Percentiles rank a stretch among this genome's conserved stretches.
These are phyloP conservation scores for Pisolithus sp. DNA, from an alignment of 768 basidiomycete species.

Conservation along the genomic window DNA sequence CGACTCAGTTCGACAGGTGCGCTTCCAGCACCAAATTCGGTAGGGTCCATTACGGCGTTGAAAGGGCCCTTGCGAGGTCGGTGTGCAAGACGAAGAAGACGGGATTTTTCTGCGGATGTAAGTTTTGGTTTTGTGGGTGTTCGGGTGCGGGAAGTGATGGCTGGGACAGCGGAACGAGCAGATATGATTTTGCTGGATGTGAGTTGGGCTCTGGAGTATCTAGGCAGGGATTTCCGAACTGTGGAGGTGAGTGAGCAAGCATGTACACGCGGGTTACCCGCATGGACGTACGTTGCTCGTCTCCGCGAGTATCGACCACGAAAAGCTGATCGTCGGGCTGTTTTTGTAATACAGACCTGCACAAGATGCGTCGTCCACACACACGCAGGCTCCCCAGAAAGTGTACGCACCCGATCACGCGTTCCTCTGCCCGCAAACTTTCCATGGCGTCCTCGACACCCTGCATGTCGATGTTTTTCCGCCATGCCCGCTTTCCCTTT, in stretches of 20 bases:
- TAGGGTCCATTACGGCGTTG: slow-evolving; percentile 61
- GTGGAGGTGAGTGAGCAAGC: background rate
- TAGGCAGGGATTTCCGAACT: slow-evolving; percentile 58
- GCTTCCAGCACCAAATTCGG: slow-evolving; percentile 60
- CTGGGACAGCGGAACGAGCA: slow-evolving; percentile 84
- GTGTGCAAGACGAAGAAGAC: slow-evolving; percentile 71
- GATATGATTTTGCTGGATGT: slow-evolving; percentile 75
- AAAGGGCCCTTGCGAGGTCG: slow-evolving; percentile 67
- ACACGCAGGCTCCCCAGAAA: background rate
- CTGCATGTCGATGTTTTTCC: slow-evolving; percentile 86
- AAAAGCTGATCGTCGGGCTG: slow-evolving; percentile 72
- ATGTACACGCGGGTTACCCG: background rate
- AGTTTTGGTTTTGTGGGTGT: slow-evolving; percentile 32
- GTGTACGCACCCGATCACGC: slow-evolving; percentile 61
- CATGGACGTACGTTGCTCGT: slow-evolving; percentile 52
- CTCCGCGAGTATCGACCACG: slow-evolving; percentile 72
- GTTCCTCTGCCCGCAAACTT: slow-evolving; percentile 71
- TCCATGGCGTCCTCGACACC: slow-evolving; percentile 76
- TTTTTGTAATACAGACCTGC: slow-evolving; percentile 57
- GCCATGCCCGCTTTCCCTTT: slow-evolving; percentile 90
- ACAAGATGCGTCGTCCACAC: background rate
- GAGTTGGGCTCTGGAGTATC: slow-evolving; percentile 47
- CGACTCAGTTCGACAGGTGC: slow-evolving; percentile 57
- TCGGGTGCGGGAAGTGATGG: slow-evolving; percentile 55
- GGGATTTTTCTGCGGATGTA: slow-evolving; percentile 64